Base-by-base conservation (phyloP, 2,329 filamentous ascomycete genomes). In the Botryosphaeria dothidea region DNA sequence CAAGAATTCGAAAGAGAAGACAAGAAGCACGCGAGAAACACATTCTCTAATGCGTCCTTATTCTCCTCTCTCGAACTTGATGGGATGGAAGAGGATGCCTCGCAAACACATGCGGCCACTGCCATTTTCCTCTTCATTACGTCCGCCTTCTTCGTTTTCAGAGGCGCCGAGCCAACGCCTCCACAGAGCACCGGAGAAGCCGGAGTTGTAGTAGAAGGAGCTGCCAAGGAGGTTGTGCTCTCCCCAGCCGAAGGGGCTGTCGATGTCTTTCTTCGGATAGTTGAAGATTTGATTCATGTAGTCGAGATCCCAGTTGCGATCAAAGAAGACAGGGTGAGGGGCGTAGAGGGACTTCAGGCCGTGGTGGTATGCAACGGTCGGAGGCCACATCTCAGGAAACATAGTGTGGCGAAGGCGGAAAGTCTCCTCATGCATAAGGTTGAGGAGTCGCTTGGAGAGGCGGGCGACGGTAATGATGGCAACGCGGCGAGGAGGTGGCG, bases 381-480 rank as follows among this genome's bases (percentile, higher is more conserved):
- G 88, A 0, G 90, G 87, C 66, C 88, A 90, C 90, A 94, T 93
- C 74, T 94, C 91, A 0, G 90, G 91, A 65, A 89, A 90, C 71
- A 93, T 88, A 72, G 80, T 79, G 72, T 92, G 90, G 71, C 90
- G 90, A 68, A 90, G 89, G 15, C 85, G 83, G 68, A 90, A 82
- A 62, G 91, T 91, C 75, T 93, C 92, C 36, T 87, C 84, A 72
- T 94, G 90, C 90, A 93, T 93, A 67, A 88, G 84, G 69, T 92
- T 85, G 36, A 94, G 81, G 2, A 94, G 82, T 29, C 84, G 85
- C 73, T 88, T 90, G 17, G 90, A 93, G 7, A 92, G 81, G 61
- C 91, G 87, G 1, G 89, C 88, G 68, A 92, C 90, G 0, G 91
- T 93, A 67, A 92, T 88, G 71, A 93, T 91, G n/a, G 90, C 90